These are phyloP conservation scores for Leptodermis oblonga DNA, from an alignment of 257 asterid genomes.

Conservation along the genomic window DNA sequence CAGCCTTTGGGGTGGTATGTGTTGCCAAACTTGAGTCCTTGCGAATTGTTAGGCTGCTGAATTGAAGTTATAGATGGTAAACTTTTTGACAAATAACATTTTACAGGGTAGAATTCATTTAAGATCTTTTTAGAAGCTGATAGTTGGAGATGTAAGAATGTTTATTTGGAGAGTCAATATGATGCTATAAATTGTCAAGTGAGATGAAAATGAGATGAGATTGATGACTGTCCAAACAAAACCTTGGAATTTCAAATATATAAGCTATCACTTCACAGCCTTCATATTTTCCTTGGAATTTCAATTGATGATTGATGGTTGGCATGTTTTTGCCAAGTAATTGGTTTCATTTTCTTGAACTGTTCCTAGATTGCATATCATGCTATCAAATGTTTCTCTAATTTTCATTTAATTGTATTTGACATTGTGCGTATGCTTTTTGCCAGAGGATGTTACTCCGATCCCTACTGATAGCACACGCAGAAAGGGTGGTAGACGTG, in stretches of 20 bases:
- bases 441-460: constrained; percentile 86
- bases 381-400: no score
- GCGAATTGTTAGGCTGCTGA: background rate
- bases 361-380: background rate
- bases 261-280: background rate
- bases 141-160: no score
- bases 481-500: constrained; percentile 92
- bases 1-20: no score
- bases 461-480: constrained; percentile 90
- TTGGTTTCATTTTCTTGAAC: background rate
- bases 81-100: background rate
- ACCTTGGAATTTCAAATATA: no score
- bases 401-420: background rate
- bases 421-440: background rate
- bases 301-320: no score
- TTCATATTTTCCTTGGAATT: background rate
- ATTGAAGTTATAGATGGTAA: background rate
- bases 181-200: no score
- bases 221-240: no score
- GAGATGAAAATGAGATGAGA: no score
- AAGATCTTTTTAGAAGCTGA: background rate
- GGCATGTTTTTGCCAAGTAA: background rate
- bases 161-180: no score
- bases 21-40: background rate
- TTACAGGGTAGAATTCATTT: no score